Conservation (phyloP, 352 stramenopile genomes). For the Phytophthora macrochlamydospora region DNA sequence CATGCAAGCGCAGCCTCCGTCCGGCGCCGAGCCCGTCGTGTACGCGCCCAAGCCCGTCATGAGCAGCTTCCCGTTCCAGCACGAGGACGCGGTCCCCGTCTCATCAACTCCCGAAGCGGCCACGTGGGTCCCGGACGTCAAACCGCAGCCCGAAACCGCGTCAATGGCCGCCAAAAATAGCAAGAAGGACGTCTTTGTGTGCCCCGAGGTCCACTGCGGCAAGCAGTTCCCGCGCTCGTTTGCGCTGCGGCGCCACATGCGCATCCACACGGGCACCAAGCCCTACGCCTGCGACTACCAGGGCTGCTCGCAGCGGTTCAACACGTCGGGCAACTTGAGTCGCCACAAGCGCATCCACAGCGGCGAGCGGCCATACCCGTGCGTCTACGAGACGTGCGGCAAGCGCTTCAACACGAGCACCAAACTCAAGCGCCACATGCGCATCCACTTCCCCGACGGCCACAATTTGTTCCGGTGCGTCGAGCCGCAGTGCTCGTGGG, state of each 20-base stretch:
- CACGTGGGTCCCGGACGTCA: slow-evolving; percentile 2
- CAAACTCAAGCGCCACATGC: slow-evolving; percentile 82
- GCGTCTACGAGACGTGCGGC: slow-evolving; percentile 61
- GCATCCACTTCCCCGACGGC: slow-evolving; percentile 59
- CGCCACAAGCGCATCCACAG: slow-evolving; percentile 90
- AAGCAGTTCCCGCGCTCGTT: slow-evolving; percentile 88
- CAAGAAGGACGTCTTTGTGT: slow-evolving; percentile 14
- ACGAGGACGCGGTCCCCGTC: neutral
- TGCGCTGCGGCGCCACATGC: slow-evolving; percentile 80
- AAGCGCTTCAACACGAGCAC: slow-evolving; percentile 81
- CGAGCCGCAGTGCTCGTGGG: neutral
- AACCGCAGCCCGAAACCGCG: slow-evolving; percentile 3
- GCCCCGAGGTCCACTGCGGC: slow-evolving; percentile 53
- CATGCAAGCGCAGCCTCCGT: slow-evolving; percentile 42
- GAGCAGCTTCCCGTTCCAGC: slow-evolving; percentile 1
- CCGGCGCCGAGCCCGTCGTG: slow-evolving; percentile 30
- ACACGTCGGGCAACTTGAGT: slow-evolving; percentile 88
- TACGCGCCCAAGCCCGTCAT: slow-evolving; percentile 26
- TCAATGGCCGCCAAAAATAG: slow-evolving; percentile 17
- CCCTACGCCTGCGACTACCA: slow-evolving; percentile 82
- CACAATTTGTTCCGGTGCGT: slow-evolving; percentile 7
- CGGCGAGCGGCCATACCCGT: slow-evolving; percentile 81
- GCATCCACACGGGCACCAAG: slow-evolving; percentile 85
- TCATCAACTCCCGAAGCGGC: neutral
- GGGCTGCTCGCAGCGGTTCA: slow-evolving; percentile 80